These are phyloP conservation scores for Bombardia bombarda DNA, from an alignment of 495 filamentous ascomycete genomes.

Conservation along the genomic window DNA sequence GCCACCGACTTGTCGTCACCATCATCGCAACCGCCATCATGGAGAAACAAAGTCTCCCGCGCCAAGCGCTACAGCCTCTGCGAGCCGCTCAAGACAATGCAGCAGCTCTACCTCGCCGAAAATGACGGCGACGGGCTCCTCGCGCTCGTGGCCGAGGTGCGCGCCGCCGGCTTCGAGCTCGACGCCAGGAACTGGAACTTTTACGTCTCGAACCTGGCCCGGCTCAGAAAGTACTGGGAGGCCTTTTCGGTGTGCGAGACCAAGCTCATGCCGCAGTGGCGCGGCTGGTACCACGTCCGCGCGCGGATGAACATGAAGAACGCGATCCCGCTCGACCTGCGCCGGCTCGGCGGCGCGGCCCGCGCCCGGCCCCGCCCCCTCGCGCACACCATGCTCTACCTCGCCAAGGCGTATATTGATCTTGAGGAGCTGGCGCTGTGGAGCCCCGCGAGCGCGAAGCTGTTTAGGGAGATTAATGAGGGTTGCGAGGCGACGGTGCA, in stretches of 20 bases:
- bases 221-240: constrained; percentile 26
- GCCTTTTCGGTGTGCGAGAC: constrained; percentile 66
- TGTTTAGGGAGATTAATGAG: constrained; percentile 15
- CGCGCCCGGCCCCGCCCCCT: constrained; percentile 27
- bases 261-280: constrained; percentile 66
- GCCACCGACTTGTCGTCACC: too few relatives aligned
- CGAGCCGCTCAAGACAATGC: constrained; percentile 50
- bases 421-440: constrained; percentile 26
- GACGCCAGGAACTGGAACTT: constrained; percentile 57
- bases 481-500: constrained; percentile 20
- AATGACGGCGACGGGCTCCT: constrained; percentile 39
- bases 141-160: constrained; percentile 41
- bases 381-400: constrained; percentile 29
- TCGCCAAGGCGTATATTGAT: constrained; percentile 31
- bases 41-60: constrained; percentile 30
- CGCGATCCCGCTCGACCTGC: constrained; percentile 26
- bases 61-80: constrained; percentile 52
- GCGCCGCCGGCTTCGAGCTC: constrained; percentile 56
- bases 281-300: constrained; percentile 51
- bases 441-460: constrained; percentile 20
- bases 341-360: constrained; percentile 23
- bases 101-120: constrained; percentile 45
- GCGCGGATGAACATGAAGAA: constrained; percentile 7
- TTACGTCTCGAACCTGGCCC: constrained; percentile 44
- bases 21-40: too few relatives aligned